Evolutionary conservation across 306 rosid species (phyloP).

Genomic region (Fagus sylvatica): DNA sequence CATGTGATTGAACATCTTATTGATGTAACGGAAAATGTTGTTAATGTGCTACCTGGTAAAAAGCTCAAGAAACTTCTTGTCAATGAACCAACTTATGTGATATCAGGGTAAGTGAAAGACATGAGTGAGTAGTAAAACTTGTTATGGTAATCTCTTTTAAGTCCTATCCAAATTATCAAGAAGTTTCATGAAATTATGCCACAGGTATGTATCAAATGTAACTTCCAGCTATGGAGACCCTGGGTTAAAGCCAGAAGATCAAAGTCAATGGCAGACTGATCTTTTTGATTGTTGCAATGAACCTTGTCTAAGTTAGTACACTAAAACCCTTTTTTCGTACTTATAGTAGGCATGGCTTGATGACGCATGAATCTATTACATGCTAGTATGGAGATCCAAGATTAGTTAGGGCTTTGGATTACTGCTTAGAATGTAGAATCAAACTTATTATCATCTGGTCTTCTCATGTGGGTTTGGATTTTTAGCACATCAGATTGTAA

Average conservation of each 20-base stretch:
- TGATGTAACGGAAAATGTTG: conserved; percentile 35
- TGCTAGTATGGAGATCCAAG: too few species aligned
- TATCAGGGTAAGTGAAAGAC: conserved; percentile 13
- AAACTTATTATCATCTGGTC: too few species aligned
- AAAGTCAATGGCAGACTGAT: conserved; percentile 36
- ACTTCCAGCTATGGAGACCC: conserved; percentile 7
- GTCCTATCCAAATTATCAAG: neutral
- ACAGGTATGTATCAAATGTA: conserved; percentile 17
- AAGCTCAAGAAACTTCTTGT: conserved; percentile 21
- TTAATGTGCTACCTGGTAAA: conserved; percentile 20
- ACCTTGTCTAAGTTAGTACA: conserved; percentile 40
- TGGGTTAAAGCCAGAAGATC: conserved; percentile 2
- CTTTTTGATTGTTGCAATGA: conserved; percentile 38
- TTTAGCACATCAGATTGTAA: neutral
- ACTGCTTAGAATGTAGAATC: too few species aligned
- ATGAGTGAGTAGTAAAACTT: neutral
- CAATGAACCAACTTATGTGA: conserved; percentile 17
- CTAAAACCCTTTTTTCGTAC: neutral
- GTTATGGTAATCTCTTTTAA: too few species aligned
- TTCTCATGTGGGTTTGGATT: neutral
- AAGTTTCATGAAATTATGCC: neutral
- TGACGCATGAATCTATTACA: neutral
- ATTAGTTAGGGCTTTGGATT: too few species aligned
- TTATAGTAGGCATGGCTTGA: neutral
- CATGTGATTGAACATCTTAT: conserved; percentile 43